Base-by-base conservation (phyloP, 2,329 filamentous ascomycete species). In the Cladobotryum protrusum region DNA sequence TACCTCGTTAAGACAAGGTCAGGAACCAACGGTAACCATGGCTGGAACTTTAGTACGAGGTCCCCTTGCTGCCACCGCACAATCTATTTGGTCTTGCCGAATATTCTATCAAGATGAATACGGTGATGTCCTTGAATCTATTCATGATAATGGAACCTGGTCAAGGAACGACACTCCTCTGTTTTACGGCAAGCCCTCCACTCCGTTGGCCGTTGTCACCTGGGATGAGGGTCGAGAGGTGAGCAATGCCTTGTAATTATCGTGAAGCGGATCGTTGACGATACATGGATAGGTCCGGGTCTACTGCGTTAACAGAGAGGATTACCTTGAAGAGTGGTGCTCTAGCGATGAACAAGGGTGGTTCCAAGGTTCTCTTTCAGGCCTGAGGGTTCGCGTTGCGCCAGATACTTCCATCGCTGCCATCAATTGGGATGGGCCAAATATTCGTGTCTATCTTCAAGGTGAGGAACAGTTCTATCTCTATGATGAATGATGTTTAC, bases 71-170 rank as follows among this genome's bases (percentile, higher is more conserved):
- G 41, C 47, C 37, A 39, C 42, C 9, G 41, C 47, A 3, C 14
- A 11, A 19, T 44, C 41, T n/a, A 7, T 17, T 11, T 7, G 14
- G n/a, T 39, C 41, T 11, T 43, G 35, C 17, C 18, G 41, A 13
- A n/a, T 49, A 20, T 49, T 44, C 17, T 49, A 44, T 15, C 47
- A 49, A 24, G 47, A 49, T 33, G 44, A 41, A 11, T 4, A 49
- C 8, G 37, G 43, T 20, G 47, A 42, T 13, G 44, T 49, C 15
- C 47, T 17, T 18, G 47, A 49, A 39, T 41, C 24, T 3, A 32
- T 20, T 18, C 37, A 40, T 3, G 24, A 40, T 11, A 37, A 14
- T 6, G 47, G 41, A 44, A 20, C 36, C 5, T 49, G 41, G 47
- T 39, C 17, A 6, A 12, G n/a, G 17, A 33, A 35, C 20, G 32